Evolutionary conservation across 2,329 filamentous ascomycete genomes (phyloP).

Genomic region (Metarhizium anisopliae): DNA sequence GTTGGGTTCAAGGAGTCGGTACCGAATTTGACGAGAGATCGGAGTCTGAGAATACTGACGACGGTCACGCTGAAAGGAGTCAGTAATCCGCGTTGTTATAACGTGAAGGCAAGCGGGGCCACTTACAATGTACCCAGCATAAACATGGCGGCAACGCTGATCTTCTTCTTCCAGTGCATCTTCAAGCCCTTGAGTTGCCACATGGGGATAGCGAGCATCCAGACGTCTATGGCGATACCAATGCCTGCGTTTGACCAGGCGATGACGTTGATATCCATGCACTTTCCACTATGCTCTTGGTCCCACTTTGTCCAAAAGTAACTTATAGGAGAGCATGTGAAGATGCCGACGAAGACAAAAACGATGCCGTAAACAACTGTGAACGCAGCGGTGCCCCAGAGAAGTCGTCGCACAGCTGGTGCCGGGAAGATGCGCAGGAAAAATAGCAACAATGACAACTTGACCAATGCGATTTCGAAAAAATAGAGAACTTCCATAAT

Average conservation of each 20-base stretch:
- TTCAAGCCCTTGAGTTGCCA: slow-evolving; percentile 23
- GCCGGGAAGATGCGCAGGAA: slow-evolving; percentile 31
- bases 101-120: neutral
- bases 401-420: slow-evolving; percentile 15
- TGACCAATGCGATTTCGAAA: slow-evolving; percentile 16
- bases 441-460: slow-evolving; percentile 30
- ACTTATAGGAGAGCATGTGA: slow-evolving; percentile 27
- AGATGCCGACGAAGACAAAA: slow-evolving; percentile 21
- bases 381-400: slow-evolving; percentile 22
- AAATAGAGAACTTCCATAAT: slow-evolving; percentile 26
- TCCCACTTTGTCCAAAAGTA: slow-evolving; percentile 33
- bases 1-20: slow-evolving; percentile 13
- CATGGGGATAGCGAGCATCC: slow-evolving; percentile 29
- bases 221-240: slow-evolving; percentile 29
- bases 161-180: slow-evolving; percentile 26
- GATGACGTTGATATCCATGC: slow-evolving; percentile 26
- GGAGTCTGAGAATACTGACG: slow-evolving; percentile 14
- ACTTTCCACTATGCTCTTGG: slow-evolving; percentile 23
- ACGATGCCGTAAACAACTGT: slow-evolving; percentile 17
- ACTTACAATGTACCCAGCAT: slow-evolving; percentile 27
- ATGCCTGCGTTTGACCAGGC: slow-evolving; percentile 29
- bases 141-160: slow-evolving; percentile 30
- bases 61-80: slow-evolving; percentile 12
- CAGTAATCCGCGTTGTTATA: neutral
- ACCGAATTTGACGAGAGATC: slow-evolving; percentile 13